Evolutionary conservation across 2,329 filamentous ascomycete genomes (phyloP).

Genomic region (Cordyceps javanica): DNA sequence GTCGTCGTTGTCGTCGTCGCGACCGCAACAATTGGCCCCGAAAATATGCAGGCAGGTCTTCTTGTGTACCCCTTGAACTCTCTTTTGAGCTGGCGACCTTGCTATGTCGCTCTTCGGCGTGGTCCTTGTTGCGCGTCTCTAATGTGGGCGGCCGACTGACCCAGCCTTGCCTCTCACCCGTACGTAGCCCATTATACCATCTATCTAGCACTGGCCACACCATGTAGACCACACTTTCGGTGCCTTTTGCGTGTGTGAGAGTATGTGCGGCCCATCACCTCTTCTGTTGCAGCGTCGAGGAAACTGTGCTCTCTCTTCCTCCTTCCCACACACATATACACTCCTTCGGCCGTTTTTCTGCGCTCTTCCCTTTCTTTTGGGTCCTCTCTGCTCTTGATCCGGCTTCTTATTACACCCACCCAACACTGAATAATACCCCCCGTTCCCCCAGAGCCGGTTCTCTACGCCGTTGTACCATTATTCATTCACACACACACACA

Average conservation of each 20-base stretch:
- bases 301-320: background rate
- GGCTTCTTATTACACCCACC: background rate
- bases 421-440: conserved; percentile 1
- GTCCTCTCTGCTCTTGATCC: background rate
- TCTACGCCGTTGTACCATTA: background rate
- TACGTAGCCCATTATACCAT: conserved; percentile 2
- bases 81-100: conserved; percentile 10
- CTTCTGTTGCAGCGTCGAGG: background rate
- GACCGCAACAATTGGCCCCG: background rate
- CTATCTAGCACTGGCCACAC: background rate
- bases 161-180: background rate
- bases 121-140: background rate
- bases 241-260: no score
- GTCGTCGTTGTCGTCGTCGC: no score
- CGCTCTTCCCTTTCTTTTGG: background rate
- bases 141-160: background rate
- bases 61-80: conserved; percentile 12
- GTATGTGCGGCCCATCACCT: background rate
- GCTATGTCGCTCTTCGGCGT: background rate
- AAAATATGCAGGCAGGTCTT: conserved; percentile 5
- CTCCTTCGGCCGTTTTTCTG: background rate
- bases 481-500: background rate
- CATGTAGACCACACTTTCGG: background rate
- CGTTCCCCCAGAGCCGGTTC: conserved; percentile 9
- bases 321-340: conserved; percentile 6